A percentile compares a stretch with the other conserved stretches of the same genome.
These are phyloP conservation scores for Juncus inflexus DNA, from an alignment of 176 grass and related monocot genomes.

Conservation along the genomic window DNA sequence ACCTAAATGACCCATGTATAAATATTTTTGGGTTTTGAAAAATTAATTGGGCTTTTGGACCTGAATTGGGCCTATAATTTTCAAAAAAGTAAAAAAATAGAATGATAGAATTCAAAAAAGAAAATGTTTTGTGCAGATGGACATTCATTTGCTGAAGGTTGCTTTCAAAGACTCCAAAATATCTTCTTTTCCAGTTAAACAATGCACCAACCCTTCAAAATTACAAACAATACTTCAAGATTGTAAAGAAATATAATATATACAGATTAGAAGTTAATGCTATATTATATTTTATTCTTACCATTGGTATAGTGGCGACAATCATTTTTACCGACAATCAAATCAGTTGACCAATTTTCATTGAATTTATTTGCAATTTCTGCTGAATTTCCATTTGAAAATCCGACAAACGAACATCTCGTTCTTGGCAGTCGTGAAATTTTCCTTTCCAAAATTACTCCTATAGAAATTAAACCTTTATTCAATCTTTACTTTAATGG, in stretches of 20 bases:
- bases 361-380: conserved; percentile 60
- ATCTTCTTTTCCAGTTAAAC: conserved; percentile 63
- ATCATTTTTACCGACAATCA: conserved; percentile 68
- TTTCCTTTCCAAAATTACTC: conserved; percentile 56
- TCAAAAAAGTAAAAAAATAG: too few relatives aligned
- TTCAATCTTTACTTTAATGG: neutral
- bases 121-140: too few relatives aligned
- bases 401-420: conserved; percentile 76
- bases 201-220: conserved; percentile 56
- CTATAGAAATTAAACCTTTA: conserved; percentile 29
- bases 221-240: neutral
- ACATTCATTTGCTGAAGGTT: neutral
- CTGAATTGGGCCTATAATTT: too few relatives aligned
- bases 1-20: too few relatives aligned
- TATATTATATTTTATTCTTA: conserved; percentile 10
- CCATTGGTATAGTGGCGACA: conserved; percentile 77
- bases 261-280: neutral
- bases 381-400: conserved; percentile 29
- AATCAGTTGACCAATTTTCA: conserved; percentile 54
- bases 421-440: conserved; percentile 44
- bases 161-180: conserved; percentile 41
- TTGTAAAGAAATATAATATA: neutral
- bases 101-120: too few relatives aligned
- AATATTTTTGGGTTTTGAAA: too few relatives aligned
- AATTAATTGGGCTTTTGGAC: too few relatives aligned